Conservation (phyloP, 192 early-diverging fungal species). For the Coemansia erecta region DNA sequence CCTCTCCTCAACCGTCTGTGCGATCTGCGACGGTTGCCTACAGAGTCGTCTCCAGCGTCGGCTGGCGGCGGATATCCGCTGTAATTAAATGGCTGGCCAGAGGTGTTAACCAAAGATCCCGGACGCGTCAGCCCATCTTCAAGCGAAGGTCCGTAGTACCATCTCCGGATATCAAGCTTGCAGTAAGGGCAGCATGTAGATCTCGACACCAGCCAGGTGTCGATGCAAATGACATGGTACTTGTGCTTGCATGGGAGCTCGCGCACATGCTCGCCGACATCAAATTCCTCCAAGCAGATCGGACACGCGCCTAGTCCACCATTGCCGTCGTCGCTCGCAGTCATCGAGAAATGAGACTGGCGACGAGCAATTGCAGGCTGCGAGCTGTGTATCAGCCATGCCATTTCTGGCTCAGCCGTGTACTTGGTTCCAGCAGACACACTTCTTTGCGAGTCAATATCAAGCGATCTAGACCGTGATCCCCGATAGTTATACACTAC, state of each 20-base stretch:
- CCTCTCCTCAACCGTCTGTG: neutral
- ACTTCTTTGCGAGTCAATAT: conserved; percentile 6
- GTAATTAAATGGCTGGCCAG: conserved; percentile 13
- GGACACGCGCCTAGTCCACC: conserved; percentile 56
- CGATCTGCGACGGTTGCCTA: neutral
- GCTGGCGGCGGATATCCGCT: neutral
- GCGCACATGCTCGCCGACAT: conserved; percentile 61
- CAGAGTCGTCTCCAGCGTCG: neutral
- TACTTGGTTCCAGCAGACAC: neutral
- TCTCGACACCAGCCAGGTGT: conserved; percentile 58
- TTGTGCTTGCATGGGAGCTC: conserved; percentile 64
- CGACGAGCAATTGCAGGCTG: conserved; percentile 38
- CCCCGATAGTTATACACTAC: conserved; percentile 22
- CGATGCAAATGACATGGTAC: conserved; percentile 69
- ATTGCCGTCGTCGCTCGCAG: conserved; percentile 13
- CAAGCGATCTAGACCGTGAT: conserved; percentile 30
- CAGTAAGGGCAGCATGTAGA: conserved; percentile 55
- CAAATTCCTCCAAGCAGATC: conserved; percentile 70
- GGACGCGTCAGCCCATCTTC: conserved; percentile 15
- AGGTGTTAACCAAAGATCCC: conserved; percentile 3
- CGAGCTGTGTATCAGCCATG: conserved; percentile 20
- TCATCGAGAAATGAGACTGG: conserved; percentile 14
- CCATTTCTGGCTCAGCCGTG: conserved; percentile 5
- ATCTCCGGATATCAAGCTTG: conserved; percentile 51
- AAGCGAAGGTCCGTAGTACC: conserved; percentile 42